Percentiles rank a stretch among this genome's conserved stretches.
These are phyloP conservation scores for Strobilomyces dryophilus DNA, from an alignment of 768 basidiomycete species.

Conservation along the genomic window DNA sequence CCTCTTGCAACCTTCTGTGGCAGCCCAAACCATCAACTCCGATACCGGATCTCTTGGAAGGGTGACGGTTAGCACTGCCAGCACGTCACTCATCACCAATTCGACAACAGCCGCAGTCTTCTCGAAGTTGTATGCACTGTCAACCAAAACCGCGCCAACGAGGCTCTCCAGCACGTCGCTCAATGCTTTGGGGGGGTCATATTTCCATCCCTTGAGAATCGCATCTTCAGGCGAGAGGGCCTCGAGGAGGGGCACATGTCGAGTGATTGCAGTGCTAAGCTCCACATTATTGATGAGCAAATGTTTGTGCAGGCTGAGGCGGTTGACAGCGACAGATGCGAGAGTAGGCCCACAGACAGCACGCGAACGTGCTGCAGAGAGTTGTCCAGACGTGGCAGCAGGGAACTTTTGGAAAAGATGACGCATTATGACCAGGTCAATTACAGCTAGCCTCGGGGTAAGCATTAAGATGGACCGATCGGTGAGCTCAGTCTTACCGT, in stretches of 20 bases:
- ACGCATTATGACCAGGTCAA: conserved; percentile 67
- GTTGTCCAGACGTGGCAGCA: conserved; percentile 67
- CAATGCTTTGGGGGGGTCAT: conserved; percentile 81
- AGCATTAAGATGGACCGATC: conserved; percentile 2
- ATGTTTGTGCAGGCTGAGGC: conserved; percentile 63
- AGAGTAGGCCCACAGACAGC: conserved; percentile 74
- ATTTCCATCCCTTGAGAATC: conserved; percentile 69
- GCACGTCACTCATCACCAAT: conserved; percentile 60
- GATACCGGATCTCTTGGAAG: conserved; percentile 70
- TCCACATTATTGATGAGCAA: conserved; percentile 67
- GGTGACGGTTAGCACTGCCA: conserved; percentile 55
- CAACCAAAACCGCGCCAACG: conserved; percentile 79
- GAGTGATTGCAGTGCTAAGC: conserved; percentile 58
- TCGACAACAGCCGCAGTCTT: conserved; percentile 58
- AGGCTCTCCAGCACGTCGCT: conserved; percentile 85
- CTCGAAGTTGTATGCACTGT: conserved; percentile 73
- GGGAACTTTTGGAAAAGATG: conserved; percentile 72
- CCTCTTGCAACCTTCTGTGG: conserved; percentile 50
- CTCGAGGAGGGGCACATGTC: conserved; percentile 58
- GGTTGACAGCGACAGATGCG: conserved; percentile 62
- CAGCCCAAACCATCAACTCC: conserved; percentile 65
- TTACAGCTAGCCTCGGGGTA: conserved; percentile 45
- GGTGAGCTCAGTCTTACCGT: conserved; percentile 51
- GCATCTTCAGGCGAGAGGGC: conserved; percentile 55
- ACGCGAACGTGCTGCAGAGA: conserved; percentile 65